Percentiles rank a stretch among this genome's conserved stretches.
Evolutionary conservation across 1,284 basidiomycete genomes (phyloP).

Genomic region (Malassezia vespertilionis): DNA sequence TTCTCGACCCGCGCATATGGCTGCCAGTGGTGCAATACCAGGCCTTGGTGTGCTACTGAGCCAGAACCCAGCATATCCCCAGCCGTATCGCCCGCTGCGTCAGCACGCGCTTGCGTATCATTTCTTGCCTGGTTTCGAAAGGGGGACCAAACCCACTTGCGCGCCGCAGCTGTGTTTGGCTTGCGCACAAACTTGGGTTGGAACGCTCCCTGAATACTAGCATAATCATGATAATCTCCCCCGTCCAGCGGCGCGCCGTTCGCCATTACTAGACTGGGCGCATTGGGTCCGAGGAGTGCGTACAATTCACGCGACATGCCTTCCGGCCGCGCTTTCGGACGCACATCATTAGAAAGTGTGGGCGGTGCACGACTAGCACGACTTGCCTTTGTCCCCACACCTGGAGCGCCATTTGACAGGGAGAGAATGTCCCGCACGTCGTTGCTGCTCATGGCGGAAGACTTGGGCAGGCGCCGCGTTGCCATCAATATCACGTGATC

Average conservation of each 20-base stretch:
- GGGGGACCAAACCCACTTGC: slow-evolving; percentile 31
- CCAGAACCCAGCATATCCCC: too few species aligned
- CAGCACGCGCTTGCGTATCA: slow-evolving; percentile 19
- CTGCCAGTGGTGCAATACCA: slow-evolving; percentile 39
- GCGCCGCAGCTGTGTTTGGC: slow-evolving; percentile 52
- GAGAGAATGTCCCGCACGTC: slow-evolving; percentile 43
- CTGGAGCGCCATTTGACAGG: slow-evolving; percentile 20
- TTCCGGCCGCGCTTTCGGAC: slow-evolving; percentile 18
- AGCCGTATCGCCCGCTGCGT: too few species aligned
- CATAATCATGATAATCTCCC: slow-evolving; percentile 6
- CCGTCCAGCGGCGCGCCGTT: slow-evolving; percentile 7
- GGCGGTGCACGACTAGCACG: slow-evolving; percentile 10
- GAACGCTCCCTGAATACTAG: slow-evolving; percentile 43
- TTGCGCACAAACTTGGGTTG: slow-evolving; percentile 79
- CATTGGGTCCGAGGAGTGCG: slow-evolving; percentile 81
- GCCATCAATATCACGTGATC: too few species aligned
- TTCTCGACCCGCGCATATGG: slow-evolving; percentile 3
- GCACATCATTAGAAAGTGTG: slow-evolving; percentile 3
- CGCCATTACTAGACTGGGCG: slow-evolving; percentile 58
- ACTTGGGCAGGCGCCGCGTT: not conserved
- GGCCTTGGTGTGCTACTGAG: too few species aligned
- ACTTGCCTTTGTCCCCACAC: not conserved
- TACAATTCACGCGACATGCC: slow-evolving; percentile 88
- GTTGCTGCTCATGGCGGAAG: slow-evolving; percentile 27
- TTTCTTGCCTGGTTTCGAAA: slow-evolving; percentile 36